Evolutionary conservation across 2,329 filamentous ascomycete genomes (phyloP).

Genomic region (Dactylella cylindrospora): DNA sequence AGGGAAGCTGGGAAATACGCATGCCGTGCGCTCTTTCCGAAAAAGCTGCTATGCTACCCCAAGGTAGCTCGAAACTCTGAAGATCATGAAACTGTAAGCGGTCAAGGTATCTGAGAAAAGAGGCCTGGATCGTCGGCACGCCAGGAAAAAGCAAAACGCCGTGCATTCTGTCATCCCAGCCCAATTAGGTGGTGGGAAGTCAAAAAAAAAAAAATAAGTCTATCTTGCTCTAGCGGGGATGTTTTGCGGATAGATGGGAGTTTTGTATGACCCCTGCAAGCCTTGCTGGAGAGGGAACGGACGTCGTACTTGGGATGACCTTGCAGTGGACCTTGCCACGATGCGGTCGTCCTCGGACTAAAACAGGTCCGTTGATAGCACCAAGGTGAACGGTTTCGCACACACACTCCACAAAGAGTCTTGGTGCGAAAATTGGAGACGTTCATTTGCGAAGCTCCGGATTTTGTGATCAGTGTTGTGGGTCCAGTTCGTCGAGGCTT

Average conservation of each 20-base stretch:
- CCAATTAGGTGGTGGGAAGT: slow-evolving; percentile 4
- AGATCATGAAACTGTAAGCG: slow-evolving; percentile 43
- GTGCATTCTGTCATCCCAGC: slow-evolving; percentile 20
- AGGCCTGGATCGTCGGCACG: slow-evolving; percentile 32
- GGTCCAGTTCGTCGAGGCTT: slow-evolving; percentile 26
- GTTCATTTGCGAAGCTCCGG: slow-evolving; percentile 32
- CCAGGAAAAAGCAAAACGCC: slow-evolving; percentile 15
- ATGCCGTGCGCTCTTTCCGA: slow-evolving; percentile 38
- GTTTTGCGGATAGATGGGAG: slow-evolving; percentile 40
- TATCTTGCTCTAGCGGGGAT: slow-evolving; percentile 43
- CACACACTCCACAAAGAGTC: slow-evolving; percentile 19
- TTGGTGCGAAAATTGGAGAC: slow-evolving; percentile 11
- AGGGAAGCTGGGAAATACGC: slow-evolving; percentile 32
- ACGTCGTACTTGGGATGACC: slow-evolving; percentile 28
- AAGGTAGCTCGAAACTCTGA: slow-evolving; percentile 42
- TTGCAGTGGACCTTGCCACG: slow-evolving; percentile 4
- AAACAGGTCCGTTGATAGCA: slow-evolving; percentile 39
- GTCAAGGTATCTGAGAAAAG: slow-evolving; percentile 26
- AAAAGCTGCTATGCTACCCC: slow-evolving; percentile 32
- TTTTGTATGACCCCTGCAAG: slow-evolving; percentile 25
- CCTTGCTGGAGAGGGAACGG: slow-evolving; percentile 19
- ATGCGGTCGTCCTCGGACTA: slow-evolving; percentile 27
- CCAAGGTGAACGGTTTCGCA: slow-evolving; percentile 39
- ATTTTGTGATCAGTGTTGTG: slow-evolving; percentile 26
- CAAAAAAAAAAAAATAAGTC: no score